Conservation (phyloP, 495 filamentous ascomycete species). For the Chlorociboria aeruginascens region DNA sequence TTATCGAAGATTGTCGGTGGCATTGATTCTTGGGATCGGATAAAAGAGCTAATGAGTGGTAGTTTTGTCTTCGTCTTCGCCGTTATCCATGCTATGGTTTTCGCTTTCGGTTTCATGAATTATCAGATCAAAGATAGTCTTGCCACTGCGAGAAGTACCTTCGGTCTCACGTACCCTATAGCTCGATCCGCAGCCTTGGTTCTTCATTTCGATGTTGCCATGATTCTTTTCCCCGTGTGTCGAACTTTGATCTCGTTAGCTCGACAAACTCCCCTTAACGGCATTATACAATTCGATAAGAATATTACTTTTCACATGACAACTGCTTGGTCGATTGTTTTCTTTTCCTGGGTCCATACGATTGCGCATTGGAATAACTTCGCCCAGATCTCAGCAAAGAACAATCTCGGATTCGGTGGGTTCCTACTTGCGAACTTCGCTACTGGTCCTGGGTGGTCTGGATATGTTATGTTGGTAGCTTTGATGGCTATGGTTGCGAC, state of each 20-base stretch:
- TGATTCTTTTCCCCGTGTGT: constrained; percentile 70
- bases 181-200: constrained; percentile 57
- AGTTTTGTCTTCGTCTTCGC: constrained; percentile 64
- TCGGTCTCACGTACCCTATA: constrained; percentile 59
- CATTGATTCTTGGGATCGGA: neutral
- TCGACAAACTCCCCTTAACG: constrained; percentile 62
- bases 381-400: constrained; percentile 56
- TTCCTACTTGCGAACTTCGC: constrained; percentile 57
- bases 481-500: constrained; percentile 58
- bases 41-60: constrained; percentile 4
- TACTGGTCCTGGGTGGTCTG: constrained; percentile 68
- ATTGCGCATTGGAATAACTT: constrained; percentile 75
- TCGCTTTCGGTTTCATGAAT: constrained; percentile 64
- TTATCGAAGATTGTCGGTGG: constrained; percentile 55
- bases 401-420: constrained; percentile 59
- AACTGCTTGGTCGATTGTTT: constrained; percentile 68
- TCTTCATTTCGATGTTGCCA: constrained; percentile 62
- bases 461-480: constrained; percentile 62
- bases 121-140: constrained; percentile 63
- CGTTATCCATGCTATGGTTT: constrained; percentile 53
- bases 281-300: constrained; percentile 71
- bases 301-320: constrained; percentile 76
- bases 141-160: constrained; percentile 44
- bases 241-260: constrained; percentile 65
- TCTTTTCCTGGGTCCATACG: constrained; percentile 72